phyloP scores from a whole-genome alignment of 2,329 filamentous ascomycete species.

The Xylaria sp. region DNA sequence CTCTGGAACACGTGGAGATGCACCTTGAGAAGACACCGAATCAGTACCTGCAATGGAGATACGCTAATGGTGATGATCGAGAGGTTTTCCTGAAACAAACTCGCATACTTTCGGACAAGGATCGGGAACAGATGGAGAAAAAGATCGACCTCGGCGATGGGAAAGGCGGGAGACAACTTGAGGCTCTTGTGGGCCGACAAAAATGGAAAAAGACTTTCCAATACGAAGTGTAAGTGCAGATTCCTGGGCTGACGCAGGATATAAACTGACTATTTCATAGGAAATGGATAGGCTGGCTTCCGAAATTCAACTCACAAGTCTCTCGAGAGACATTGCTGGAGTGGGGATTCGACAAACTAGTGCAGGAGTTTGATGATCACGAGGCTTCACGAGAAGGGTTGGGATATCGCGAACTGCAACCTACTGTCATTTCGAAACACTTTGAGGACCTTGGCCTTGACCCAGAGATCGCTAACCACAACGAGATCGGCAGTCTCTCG shows the following conservation, averaged over 20 bases:
- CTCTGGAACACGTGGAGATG: constrained; percentile 99
- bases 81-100: constrained; percentile 99
- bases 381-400: constrained; percentile 98
- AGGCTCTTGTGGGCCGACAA: constrained; percentile 92
- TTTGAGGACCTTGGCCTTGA: constrained; percentile 97
- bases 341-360: constrained; percentile 88
- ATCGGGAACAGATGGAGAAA: constrained; percentile 92
- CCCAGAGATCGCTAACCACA: constrained; percentile 98
- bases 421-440: constrained; percentile 95
- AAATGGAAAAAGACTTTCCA: constrained; percentile 99
- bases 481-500: constrained; percentile 94
- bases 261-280: constrained; percentile 54
- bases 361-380: constrained; percentile 99
- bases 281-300: constrained; percentile 89
- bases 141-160: constrained; percentile 86
- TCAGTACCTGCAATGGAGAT: constrained; percentile 98
- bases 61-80: constrained; percentile 94
- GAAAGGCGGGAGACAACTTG: constrained; percentile 79
- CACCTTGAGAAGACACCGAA: constrained; percentile 99
- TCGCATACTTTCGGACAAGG: constrained; percentile 84
- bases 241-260: neutral
- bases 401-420: constrained; percentile 92
- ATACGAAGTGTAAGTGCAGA: constrained; percentile 81
- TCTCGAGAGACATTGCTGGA: constrained; percentile 90
- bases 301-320: constrained; percentile 93